A percentile compares a stretch with the other conserved stretches of the same genome.
Evolutionary conservation across 371 early-diverging fungal genomes (phyloP).

Genomic region (Syncephalis plumigaleata): DNA sequence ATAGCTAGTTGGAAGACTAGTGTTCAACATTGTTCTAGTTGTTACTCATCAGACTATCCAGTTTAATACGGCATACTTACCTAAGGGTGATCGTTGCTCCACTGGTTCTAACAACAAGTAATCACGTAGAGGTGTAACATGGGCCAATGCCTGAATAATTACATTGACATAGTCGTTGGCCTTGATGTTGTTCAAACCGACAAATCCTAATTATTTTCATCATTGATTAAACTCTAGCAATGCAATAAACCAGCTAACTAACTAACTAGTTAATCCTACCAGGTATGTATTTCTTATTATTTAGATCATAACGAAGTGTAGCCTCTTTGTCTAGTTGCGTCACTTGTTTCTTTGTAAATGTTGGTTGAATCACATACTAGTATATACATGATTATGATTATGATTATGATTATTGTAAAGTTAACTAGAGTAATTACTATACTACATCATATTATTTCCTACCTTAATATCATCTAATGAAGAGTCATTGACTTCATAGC

Average conservation of each 20-base stretch:
- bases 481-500: constrained; percentile 74
- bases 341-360: constrained; percentile 56
- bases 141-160: constrained; percentile 77
- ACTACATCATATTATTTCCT: constrained; percentile 1
- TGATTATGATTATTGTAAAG: neutral
- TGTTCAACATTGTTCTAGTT: constrained; percentile 2
- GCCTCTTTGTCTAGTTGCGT: constrained; percentile 36
- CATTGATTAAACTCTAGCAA: too few relatives aligned
- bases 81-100: constrained; percentile 14
- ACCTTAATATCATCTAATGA: constrained; percentile 87
- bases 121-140: constrained; percentile 76
- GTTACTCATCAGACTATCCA: neutral
- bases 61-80: neutral
- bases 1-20: constrained; percentile 60
- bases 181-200: constrained; percentile 91
- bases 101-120: constrained; percentile 54
- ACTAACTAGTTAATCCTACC: constrained; percentile 19
- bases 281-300: constrained; percentile 71
- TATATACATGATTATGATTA: neutral
- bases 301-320: constrained; percentile 59
- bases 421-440: neutral
- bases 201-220: constrained; percentile 39
- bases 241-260: neutral
- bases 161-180: constrained; percentile 94
- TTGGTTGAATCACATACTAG: constrained; percentile 71